Evolutionary conservation across 2,329 filamentous ascomycete species (phyloP).

Genomic region (Monilinia fructigena): DNA sequence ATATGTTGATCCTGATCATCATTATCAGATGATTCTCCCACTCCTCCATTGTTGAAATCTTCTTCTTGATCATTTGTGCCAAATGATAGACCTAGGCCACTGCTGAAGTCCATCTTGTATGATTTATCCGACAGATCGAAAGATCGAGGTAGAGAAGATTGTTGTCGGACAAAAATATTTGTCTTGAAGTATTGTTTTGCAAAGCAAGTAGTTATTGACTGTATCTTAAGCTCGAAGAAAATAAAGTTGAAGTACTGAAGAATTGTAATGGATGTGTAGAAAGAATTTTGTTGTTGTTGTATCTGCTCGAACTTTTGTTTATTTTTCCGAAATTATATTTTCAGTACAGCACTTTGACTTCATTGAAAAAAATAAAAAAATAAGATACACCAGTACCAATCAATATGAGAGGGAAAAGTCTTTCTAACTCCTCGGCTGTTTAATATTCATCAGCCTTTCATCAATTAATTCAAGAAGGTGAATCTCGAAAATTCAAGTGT

Average conservation of each 20-base stretch:
- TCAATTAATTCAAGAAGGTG: background rate
- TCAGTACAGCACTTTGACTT: background rate
- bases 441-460: background rate
- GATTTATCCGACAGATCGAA: background rate
- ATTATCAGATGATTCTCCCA: background rate
- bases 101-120: slow-evolving; percentile 9
- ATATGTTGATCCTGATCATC: background rate
- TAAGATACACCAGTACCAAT: background rate
- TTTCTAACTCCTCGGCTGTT: background rate
- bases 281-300: background rate
- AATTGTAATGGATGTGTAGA: background rate
- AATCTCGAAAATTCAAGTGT: background rate
- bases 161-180: background rate
- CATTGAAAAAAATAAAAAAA: too few species aligned
- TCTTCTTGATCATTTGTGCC: background rate
- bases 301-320: background rate
- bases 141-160: background rate
- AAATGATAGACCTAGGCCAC: slow-evolving; percentile 12
- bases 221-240: background rate
- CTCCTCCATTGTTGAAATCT: background rate
- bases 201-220: background rate
- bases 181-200: background rate
- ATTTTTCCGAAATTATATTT: background rate
- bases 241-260: background rate
- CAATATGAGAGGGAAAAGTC: background rate